A percentile compares a stretch with the other conserved stretches of the same genome.
Conservation (phyloP, 1,284 basidiomycete genomes). For the Tremellales sp. region DNA sequence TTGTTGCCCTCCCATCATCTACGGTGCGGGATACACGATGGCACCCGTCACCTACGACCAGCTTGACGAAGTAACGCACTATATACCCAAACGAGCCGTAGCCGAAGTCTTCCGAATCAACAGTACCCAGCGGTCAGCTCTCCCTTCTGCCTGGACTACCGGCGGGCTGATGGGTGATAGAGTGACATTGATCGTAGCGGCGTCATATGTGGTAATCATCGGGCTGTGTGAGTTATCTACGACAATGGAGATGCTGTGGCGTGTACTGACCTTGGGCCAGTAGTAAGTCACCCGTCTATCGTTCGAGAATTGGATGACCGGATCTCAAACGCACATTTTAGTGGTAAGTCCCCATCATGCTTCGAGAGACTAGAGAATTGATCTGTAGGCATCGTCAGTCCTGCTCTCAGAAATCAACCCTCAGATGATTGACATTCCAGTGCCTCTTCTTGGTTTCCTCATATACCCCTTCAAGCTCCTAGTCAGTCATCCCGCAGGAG, state of each 20-base stretch:
- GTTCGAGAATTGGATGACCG: too few species aligned
- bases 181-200: slow-evolving; percentile 40
- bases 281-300: slow-evolving; percentile 16
- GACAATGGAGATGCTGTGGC: background rate
- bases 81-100: slow-evolving; percentile 10
- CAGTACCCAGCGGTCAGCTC: slow-evolving; percentile 11
- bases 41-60: background rate
- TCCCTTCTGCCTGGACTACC: background rate
- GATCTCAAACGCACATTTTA: too few species aligned
- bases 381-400: too few species aligned
- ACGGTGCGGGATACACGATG: background rate
- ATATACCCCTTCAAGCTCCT: slow-evolving; percentile 90
- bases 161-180: slow-evolving; percentile 10
- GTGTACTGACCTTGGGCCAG: slow-evolving; percentile 11
- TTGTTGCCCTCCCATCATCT: too few species aligned
- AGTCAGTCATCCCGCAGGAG: slow-evolving; percentile 13
- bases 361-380: too few species aligned
- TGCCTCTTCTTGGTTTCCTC: slow-evolving; percentile 50
- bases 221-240: slow-evolving; percentile 29
- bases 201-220: slow-evolving; percentile 35
- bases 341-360: too few species aligned
- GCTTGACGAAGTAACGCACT: slow-evolving; percentile 1
- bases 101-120: slow-evolving; percentile 10
- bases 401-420: too few species aligned
- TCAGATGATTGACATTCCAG: slow-evolving; percentile 6